phyloP scores from a whole-genome alignment of 2,329 filamentous ascomycete species.

The Zopfia rhizophila region DNA sequence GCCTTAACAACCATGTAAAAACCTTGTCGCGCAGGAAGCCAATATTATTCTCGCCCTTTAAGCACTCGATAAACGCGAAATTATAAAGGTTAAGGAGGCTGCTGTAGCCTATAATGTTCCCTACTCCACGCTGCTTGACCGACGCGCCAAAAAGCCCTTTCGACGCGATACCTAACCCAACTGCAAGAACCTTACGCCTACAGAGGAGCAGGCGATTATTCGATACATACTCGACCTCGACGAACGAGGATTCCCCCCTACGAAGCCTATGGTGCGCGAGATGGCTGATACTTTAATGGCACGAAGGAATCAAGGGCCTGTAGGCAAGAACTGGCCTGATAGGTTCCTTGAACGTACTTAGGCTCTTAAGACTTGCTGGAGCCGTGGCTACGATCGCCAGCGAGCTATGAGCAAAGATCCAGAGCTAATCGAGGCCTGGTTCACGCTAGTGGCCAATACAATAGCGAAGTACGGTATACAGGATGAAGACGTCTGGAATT shows the following conservation, averaged over 20 bases:
- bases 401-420: slow-evolving; percentile 19
- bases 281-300: slow-evolving; percentile 27
- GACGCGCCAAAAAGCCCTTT: slow-evolving; percentile 13
- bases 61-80: no score
- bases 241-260: slow-evolving; percentile 9
- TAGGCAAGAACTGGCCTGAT: slow-evolving; percentile 25
- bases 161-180: slow-evolving; percentile 19
- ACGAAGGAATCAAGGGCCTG: slow-evolving; percentile 8
- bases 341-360: slow-evolving; percentile 23
- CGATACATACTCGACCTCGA: slow-evolving; percentile 21
- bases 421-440: slow-evolving; percentile 13
- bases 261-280: slow-evolving; percentile 21
- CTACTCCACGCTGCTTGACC: slow-evolving; percentile 12
- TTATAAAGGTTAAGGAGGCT: no score
- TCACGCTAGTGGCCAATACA: background rate
- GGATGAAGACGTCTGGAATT: slow-evolving; percentile 30
- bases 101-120: slow-evolving; percentile 10
- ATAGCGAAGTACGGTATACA: slow-evolving; percentile 22
- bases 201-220: slow-evolving; percentile 13
- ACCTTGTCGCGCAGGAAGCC: no score
- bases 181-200: slow-evolving; percentile 11
- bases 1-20: no score
- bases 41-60: no score
- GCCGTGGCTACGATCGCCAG: slow-evolving; percentile 22
- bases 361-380: slow-evolving; percentile 17